Evolutionary conservation across 768 basidiomycete genomes (phyloP).

Genomic region (Auricularia sp.): DNA sequence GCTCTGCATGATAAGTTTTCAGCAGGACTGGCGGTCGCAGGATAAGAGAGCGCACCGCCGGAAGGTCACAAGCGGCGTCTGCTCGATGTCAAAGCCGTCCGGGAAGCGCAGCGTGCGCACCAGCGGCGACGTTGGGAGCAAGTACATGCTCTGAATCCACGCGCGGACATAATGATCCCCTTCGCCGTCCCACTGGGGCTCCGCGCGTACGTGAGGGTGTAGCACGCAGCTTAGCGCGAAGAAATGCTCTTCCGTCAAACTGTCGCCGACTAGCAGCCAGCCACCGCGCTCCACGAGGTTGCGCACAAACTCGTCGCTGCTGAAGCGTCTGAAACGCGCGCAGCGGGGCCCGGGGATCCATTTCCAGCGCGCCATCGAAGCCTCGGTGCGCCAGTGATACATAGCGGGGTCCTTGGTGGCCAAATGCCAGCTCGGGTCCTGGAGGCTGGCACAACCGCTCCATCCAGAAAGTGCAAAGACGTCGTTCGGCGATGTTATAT

Average conservation of each 20-base stretch:
- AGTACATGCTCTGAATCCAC: slow-evolving; percentile 55
- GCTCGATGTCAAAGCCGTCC: slow-evolving; percentile 38
- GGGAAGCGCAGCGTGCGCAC: slow-evolving; percentile 36
- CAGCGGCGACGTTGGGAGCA: slow-evolving; percentile 45
- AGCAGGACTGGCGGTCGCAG: slow-evolving; percentile 37
- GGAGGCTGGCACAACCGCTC: slow-evolving; percentile 49
- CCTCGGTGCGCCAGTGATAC: slow-evolving; percentile 28
- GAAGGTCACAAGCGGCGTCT: slow-evolving; percentile 56
- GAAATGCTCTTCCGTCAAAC: slow-evolving; percentile 63
- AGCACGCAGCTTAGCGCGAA: slow-evolving; percentile 60
- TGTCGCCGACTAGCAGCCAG: slow-evolving; percentile 60
- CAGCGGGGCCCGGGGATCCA: slow-evolving; percentile 22
- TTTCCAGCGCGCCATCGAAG: slow-evolving; percentile 18
- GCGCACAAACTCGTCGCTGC: slow-evolving; percentile 34
- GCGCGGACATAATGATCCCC: slow-evolving; percentile 36
- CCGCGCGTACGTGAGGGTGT: slow-evolving; percentile 56
- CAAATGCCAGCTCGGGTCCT: slow-evolving; percentile 57
- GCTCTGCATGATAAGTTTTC: background rate
- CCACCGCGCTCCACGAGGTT: slow-evolving; percentile 60
- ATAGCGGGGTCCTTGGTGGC: slow-evolving; percentile 34
- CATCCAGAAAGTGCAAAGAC: slow-evolving; percentile 45
- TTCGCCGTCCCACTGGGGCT: slow-evolving; percentile 47
- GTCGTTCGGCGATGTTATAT: slow-evolving; percentile 32
- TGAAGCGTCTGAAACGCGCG: slow-evolving; percentile 27
- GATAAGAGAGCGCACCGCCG: slow-evolving; percentile 50